Percentiles rank a stretch among this genome's conserved stretches.
Conservation (phyloP, 345 rosid species). For the Arabidopsis arenosa region DNA sequence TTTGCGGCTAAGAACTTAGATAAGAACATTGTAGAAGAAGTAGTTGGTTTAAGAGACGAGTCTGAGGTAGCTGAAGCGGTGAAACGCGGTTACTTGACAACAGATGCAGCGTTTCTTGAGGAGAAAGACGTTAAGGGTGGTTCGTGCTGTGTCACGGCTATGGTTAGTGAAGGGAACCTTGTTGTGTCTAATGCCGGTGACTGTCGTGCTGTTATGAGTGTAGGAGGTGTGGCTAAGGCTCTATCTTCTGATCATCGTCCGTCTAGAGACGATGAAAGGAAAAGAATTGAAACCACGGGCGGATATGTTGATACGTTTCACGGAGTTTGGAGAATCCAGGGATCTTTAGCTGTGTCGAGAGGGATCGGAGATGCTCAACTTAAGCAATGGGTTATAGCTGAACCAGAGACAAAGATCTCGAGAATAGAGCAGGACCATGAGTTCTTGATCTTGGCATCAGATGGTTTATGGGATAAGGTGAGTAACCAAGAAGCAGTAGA, state of each 20-base stretch:
- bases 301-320: slow-evolving; percentile 76
- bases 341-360: slow-evolving; percentile 83
- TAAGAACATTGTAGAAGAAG: slow-evolving; percentile 63
- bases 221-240: slow-evolving; percentile 73
- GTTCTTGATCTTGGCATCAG: slow-evolving; percentile 88
- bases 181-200: slow-evolving; percentile 88
- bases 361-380: slow-evolving; percentile 76
- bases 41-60: slow-evolving; percentile 48
- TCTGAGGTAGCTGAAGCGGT: slow-evolving; percentile 59
- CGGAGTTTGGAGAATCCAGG: slow-evolving; percentile 87
- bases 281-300: slow-evolving; percentile 71
- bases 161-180: slow-evolving; percentile 68
- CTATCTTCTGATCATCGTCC: slow-evolving; percentile 89
- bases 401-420: slow-evolving; percentile 69
- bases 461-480: slow-evolving; percentile 92
- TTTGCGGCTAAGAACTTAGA: slow-evolving; percentile 74
- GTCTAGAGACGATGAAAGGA: slow-evolving; percentile 75
- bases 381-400: slow-evolving; percentile 81
- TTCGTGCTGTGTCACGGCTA: slow-evolving; percentile 86
- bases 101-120: slow-evolving; percentile 71
- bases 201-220: slow-evolving; percentile 91
- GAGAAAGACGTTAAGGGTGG: slow-evolving; percentile 67
- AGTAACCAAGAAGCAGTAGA: slow-evolving; percentile 90
- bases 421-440: slow-evolving; percentile 60
- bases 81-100: slow-evolving; percentile 71